Evolutionary conservation across 129 eudicot species (phyloP), one percentile per base, ranked within the genome.

Genomic region (Pseudognaphalium luteoalbum): DNA sequence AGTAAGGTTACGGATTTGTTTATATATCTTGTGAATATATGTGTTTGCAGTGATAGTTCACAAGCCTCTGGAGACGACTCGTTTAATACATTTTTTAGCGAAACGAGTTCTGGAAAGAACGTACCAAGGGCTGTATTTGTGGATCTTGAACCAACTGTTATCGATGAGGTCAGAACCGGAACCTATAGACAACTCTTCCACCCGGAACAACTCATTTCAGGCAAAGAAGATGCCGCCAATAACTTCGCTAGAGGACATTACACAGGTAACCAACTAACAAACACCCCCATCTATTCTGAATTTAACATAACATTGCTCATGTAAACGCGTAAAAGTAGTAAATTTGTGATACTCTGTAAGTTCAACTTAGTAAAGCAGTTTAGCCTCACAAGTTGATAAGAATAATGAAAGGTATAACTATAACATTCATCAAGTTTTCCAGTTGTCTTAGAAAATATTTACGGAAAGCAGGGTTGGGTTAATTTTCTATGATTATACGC

Each of bases 211-310:
- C 82, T 78, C 75, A 78, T 78, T 35, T 69, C 76, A 4, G 82
- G 82, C 29, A 78, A 78, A 37, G 82, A 78, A 62, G 82, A 78
- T 21, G 82, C 82, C 3, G 82, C 82, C 7, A 78, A 78, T 71
- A 78, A 78, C 77, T 78, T 78, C 17, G 82, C 82, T 11, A 63
- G 82, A 30, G 82, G 82, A n/a, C 82, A 78, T 33, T 78, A 78
- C 72, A 78, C 77, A 28, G 72, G 82, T 78, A 29, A 60, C 4
- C 16, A 34, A n/a, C 16, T 8, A 29, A 60, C 4, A 8, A 34
- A n/a, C 16, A 4, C 19, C 16, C 14, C 35, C 21, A 7, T 60
- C 67, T 28, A 61, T 28, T 61, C 58, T 6, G 20, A 51, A 51
- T 8, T 2, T 10, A 47, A 51, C 19, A 51, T 51, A 51, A 14